Base-by-base conservation (phyloP, 2,329 filamentous ascomycete species). In the Verticillium alfalfae region DNA sequence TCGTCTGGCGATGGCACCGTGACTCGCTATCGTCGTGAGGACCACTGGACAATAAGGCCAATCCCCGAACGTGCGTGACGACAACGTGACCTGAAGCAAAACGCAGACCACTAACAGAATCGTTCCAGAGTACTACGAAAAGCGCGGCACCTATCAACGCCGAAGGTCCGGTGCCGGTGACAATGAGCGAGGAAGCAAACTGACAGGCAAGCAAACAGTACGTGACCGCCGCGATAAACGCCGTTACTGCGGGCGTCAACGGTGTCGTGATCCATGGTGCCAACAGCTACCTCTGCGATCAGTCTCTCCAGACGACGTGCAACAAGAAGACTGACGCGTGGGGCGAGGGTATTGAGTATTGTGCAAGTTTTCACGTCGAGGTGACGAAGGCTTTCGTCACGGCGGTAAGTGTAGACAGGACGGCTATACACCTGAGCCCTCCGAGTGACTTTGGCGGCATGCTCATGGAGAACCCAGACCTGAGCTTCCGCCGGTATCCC, bases 141-240 rank as follows among this genome's bases (percentile, higher is more conserved):
- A 75, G 71, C 60, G 69, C 71, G 67, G 78, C 59, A 70, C 82
- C 18, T 16, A 74, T 82, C 2, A 76, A 81, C 52, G 82, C 82
- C 5, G 78, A 84, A 9, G 72, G 75, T 1, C 74, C 73, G 0
- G 81, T 81, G 4, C 89, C 89, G 2, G 84, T 83, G 60, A 87
- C 81, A 31, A 84, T 93, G 81, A 88, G 83, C 0, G 79, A 84
- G 58, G 76, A 82, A 1, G 89, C 92, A 18, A 93, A 93, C 61
- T 77, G 84, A 66, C 71, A 81, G 3, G 80, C 87, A 64, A 89
- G 92, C 72, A 71, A 70, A 0, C 85, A 86, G 0, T 92, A 83
- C 71, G 82, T 80, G 1, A 79, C 78, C 0, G 81, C 83, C 1
- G 79, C 82, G 1, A 79, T 80, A 63, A 79, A 84, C 34, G 83